These are phyloP conservation scores for Tulasnella sp. DNA, from an alignment of 768 basidiomycete genomes.

Conservation along the genomic window DNA sequence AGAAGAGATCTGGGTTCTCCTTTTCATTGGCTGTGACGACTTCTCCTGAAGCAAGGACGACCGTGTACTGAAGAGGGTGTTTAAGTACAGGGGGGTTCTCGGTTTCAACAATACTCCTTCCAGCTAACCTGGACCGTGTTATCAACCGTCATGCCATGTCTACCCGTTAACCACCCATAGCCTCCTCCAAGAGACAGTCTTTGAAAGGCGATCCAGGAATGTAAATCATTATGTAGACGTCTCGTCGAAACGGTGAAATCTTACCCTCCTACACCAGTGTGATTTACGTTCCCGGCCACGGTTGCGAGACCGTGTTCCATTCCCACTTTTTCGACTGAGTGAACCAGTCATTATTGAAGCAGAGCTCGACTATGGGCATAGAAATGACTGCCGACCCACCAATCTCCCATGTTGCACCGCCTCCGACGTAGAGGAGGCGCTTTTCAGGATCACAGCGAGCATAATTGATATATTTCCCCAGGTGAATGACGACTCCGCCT, in stretches of 20 bases:
- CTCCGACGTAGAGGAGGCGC: neutral
- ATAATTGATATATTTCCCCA: slow-evolving; percentile 22
- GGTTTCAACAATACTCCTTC: neutral
- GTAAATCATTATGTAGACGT: neutral
- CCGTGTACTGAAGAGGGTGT: slow-evolving; percentile 11
- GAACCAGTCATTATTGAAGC: neutral
- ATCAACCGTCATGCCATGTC: slow-evolving; percentile 27
- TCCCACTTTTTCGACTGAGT: neutral
- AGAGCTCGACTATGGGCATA: neutral
- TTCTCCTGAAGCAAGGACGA: slow-evolving; percentile 29
- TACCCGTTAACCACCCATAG: slow-evolving; percentile 6
- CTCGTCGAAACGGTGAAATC: neutral
- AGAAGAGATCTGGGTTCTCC: slow-evolving; percentile 27
- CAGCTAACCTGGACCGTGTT: slow-evolving; percentile 2
- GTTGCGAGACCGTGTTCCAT: slow-evolving; percentile 18
- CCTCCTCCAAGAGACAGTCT: slow-evolving; percentile 22
- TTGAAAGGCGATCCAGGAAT: neutral
- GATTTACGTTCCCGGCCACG: neutral
- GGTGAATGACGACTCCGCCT: slow-evolving; percentile 26
- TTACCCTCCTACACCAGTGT: slow-evolving; percentile 39
- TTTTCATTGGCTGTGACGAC: slow-evolving; percentile 27
- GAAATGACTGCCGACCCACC: neutral
- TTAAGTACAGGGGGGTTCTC: neutral
- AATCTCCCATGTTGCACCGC: slow-evolving; percentile 6
- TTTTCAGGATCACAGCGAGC: slow-evolving; percentile 23